Evolutionary conservation across 192 early-diverging fungal genomes (phyloP).

Genomic region (Martensiomyces pterosporus): DNA sequence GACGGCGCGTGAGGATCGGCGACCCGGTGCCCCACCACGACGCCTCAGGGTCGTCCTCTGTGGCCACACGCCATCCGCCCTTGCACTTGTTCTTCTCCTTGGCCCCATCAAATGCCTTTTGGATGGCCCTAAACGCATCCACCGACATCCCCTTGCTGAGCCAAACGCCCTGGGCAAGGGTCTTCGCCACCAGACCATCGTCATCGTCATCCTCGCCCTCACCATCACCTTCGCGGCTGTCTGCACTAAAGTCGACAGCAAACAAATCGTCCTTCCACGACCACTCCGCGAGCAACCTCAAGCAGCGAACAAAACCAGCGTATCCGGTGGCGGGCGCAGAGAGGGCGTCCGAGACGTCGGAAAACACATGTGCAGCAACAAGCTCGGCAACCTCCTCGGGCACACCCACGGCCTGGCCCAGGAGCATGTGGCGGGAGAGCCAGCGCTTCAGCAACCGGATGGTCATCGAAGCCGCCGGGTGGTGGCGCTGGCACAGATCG

Average conservation of each 20-base stretch:
- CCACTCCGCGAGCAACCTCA: slow-evolving; percentile 70
- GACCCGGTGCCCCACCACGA: slow-evolving; percentile 31
- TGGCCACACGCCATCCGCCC: slow-evolving; percentile 22
- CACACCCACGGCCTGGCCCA: slow-evolving; percentile 53
- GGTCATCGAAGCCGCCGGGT: slow-evolving; percentile 71
- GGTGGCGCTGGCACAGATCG: slow-evolving; percentile 64
- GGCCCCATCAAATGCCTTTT: slow-evolving; percentile 53
- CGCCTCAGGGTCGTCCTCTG: slow-evolving; percentile 32
- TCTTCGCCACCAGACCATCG: not conserved
- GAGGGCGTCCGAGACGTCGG: slow-evolving; percentile 52
- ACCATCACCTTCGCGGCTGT: slow-evolving; percentile 49
- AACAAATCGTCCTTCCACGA: slow-evolving; percentile 73
- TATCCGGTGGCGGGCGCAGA: slow-evolving; percentile 59
- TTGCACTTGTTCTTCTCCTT: slow-evolving; percentile 31
- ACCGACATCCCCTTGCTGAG: slow-evolving; percentile 11
- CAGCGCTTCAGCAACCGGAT: slow-evolving; percentile 89
- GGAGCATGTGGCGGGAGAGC: slow-evolving; percentile 78
- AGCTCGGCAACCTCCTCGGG: slow-evolving; percentile 78
- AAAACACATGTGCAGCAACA: slow-evolving; percentile 66
- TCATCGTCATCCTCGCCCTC: slow-evolving; percentile 32
- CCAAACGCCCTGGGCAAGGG: slow-evolving; percentile 18
- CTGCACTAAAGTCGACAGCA: slow-evolving; percentile 73
- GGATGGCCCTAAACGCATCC: slow-evolving; percentile 10
- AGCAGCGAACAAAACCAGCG: slow-evolving; percentile 71
- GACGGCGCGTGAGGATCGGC: slow-evolving; percentile 32